Conservation (phyloP, 352 stramenopile genomes). For the Pythium scleroteichum region DNA sequence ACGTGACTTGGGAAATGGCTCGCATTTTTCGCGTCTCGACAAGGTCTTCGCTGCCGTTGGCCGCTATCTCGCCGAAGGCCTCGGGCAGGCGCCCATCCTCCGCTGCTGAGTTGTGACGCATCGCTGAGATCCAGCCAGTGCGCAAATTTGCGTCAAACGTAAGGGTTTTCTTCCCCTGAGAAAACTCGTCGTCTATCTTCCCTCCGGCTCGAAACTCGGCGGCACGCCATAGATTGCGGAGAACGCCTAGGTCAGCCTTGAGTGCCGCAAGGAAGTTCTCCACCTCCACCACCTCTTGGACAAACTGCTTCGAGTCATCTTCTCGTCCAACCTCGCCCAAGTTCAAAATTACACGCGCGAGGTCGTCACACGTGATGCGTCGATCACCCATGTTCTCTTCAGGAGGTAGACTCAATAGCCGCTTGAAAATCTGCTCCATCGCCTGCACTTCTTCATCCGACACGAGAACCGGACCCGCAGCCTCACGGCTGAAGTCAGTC, state of each 20-base stretch:
- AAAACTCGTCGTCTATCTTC: slow-evolving; percentile 28
- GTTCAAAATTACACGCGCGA: slow-evolving; percentile 55
- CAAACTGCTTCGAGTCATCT: slow-evolving; percentile 6
- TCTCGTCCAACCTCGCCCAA: slow-evolving; percentile 21
- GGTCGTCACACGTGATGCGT: slow-evolving; percentile 68
- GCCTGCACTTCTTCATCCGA: not conserved
- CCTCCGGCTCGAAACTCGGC: slow-evolving; percentile 63
- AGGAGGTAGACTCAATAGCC: slow-evolving; percentile 49
- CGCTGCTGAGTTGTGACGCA: slow-evolving; percentile 67
- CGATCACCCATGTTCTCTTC: slow-evolving; percentile 37
- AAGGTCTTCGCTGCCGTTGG: slow-evolving; percentile 31
- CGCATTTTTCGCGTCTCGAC: slow-evolving; percentile 25
- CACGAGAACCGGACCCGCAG: not conserved
- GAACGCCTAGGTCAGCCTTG: slow-evolving; percentile 48
- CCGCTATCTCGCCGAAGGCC: slow-evolving; percentile 16
- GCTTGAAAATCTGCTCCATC: slow-evolving; percentile 14
- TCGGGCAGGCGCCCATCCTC: slow-evolving; percentile 50
- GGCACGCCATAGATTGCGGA: slow-evolving; percentile 67
- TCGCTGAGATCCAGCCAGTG: slow-evolving; percentile 72
- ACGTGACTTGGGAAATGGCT: slow-evolving; percentile 43
- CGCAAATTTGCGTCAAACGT: slow-evolving; percentile 76
- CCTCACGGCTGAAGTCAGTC: slow-evolving; percentile 9
- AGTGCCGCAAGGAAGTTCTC: slow-evolving; percentile 45
- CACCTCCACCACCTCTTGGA: slow-evolving; percentile 35
- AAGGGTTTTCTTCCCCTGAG: slow-evolving; percentile 36